Evolutionary conservation across 2,329 filamentous ascomycete species (phyloP).

Genomic region (Aspergillus versicolor): DNA sequence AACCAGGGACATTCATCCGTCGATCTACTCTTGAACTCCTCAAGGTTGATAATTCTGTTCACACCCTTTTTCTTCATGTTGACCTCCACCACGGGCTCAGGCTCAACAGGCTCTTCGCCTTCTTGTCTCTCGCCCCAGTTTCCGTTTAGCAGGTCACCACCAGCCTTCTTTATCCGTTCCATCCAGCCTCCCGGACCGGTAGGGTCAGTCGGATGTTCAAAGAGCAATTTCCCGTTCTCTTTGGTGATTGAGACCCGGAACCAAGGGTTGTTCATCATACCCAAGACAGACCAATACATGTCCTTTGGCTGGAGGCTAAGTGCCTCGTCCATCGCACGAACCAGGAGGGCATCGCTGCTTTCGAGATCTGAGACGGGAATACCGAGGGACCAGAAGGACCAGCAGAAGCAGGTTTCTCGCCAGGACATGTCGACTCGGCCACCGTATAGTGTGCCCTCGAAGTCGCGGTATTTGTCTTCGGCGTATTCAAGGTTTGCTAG

Average conservation of each 20-base stretch:
- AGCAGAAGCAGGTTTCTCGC: constrained; percentile 81
- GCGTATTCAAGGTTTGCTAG: constrained; percentile 77
- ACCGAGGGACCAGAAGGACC: constrained; percentile 85
- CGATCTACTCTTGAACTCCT: constrained; percentile 70
- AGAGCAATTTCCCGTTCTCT: constrained; percentile 64
- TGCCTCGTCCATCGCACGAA: constrained; percentile 85
- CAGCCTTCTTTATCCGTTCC: constrained; percentile 81
- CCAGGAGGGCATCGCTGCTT: constrained; percentile 69
- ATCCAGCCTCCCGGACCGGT: constrained; percentile 85
- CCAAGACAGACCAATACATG: constrained; percentile 93
- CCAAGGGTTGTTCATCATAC: constrained; percentile 99
- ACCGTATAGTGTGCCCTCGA: constrained; percentile 66
- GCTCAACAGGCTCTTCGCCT: constrained; percentile 44
- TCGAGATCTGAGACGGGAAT: constrained; percentile 63
- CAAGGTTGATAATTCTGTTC: constrained; percentile 62
- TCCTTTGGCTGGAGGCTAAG: constrained; percentile 85
- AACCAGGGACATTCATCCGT: constrained; percentile 75
- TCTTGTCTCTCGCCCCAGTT: constrained; percentile 76
- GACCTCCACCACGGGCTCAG: constrained; percentile 63
- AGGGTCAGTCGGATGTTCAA: constrained; percentile 87
- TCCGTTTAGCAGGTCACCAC: constrained; percentile 76
- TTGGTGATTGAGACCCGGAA: constrained; percentile 76
- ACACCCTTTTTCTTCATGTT: constrained; percentile 73
- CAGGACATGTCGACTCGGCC: constrained; percentile 77
- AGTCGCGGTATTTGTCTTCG: constrained; percentile 77